Evolutionary conservation across 2,329 filamentous ascomycete species (phyloP).

Genomic region (Chrysoporthe deuterocubensis): DNA sequence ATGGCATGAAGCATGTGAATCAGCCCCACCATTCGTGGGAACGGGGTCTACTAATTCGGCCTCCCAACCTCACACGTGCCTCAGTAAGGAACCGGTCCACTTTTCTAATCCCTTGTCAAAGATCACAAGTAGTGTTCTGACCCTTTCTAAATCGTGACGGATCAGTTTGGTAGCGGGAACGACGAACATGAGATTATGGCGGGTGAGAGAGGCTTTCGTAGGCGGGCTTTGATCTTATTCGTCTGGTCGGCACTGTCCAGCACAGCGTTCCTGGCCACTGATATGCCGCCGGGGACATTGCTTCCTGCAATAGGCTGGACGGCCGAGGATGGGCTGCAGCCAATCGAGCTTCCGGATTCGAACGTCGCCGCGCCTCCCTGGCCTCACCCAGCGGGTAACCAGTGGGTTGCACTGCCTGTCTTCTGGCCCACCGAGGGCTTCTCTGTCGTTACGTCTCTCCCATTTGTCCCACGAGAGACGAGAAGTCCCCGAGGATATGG

Average conservation of each 20-base stretch:
- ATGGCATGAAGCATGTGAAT: neutral
- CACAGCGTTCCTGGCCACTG: slow-evolving; percentile 17
- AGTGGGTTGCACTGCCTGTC: slow-evolving; percentile 12
- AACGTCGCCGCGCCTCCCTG: slow-evolving; percentile 20
- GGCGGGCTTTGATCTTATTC: slow-evolving; percentile 17
- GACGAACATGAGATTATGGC: slow-evolving; percentile 2
- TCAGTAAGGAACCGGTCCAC: neutral
- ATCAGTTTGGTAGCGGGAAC: neutral
- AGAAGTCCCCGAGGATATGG: neutral
- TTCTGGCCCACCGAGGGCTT: slow-evolving; percentile 3
- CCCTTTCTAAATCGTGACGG: neutral
- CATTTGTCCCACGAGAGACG: slow-evolving; percentile 23
- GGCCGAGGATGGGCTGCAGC: slow-evolving; percentile 16
- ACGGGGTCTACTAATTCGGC: neutral
- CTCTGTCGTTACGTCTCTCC: slow-evolving; percentile 12
- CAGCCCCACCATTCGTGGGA: neutral
- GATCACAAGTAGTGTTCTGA: neutral
- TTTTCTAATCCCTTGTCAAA: neutral
- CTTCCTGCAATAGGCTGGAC: slow-evolving; percentile 25
- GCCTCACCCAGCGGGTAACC: slow-evolving; percentile 24
- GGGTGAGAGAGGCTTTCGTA: neutral
- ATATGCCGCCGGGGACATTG: slow-evolving; percentile 10
- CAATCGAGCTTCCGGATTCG: slow-evolving; percentile 26
- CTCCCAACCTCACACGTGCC: neutral
- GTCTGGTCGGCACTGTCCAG: neutral